phyloP scores from a whole-genome alignment of 1,284 basidiomycete genomes.

The Apiotrichum porosum region DNA sequence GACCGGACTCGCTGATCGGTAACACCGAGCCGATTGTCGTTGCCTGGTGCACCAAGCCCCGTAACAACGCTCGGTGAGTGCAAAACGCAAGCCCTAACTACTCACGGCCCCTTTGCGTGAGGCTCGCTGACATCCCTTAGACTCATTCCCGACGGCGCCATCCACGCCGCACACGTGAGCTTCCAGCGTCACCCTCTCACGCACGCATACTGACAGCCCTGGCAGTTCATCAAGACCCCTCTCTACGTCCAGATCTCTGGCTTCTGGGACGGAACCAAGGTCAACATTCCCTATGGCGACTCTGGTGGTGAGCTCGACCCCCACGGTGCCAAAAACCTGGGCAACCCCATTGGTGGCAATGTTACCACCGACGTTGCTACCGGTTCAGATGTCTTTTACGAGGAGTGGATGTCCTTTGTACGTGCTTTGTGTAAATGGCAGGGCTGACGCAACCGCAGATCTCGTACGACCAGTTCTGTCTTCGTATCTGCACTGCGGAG shows the following conservation, averaged over 20 bases:
- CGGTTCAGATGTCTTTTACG: constrained; percentile 52
- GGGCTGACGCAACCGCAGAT: constrained; percentile 31
- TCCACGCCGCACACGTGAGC: constrained; percentile 41
- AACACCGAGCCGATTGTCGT: constrained; percentile 44
- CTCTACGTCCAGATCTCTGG: constrained; percentile 53
- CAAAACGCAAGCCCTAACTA: too few relatives aligned
- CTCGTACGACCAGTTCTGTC: constrained; percentile 48
- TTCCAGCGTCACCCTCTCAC: constrained; percentile 18
- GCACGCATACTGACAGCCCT: neutral
- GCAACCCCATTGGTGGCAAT: constrained; percentile 54
- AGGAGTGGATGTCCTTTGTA: constrained; percentile 52
- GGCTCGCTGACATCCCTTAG: constrained; percentile 15
- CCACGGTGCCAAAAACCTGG: constrained; percentile 48
- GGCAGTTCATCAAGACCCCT: constrained; percentile 17
- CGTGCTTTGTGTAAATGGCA: neutral
- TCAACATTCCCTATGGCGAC: constrained; percentile 51
- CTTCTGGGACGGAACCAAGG: constrained; percentile 47
- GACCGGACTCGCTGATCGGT: constrained; percentile 40
- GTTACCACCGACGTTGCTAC: constrained; percentile 52
- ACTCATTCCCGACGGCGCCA: constrained; percentile 46
- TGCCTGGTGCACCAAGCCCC: constrained; percentile 42
- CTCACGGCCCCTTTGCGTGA: too few relatives aligned
- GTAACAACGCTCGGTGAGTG: constrained; percentile 35
- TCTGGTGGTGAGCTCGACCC: constrained; percentile 51
- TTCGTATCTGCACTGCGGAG: constrained; percentile 49